Evolutionary conservation across 148 eudicot species (phyloP).

Genomic region (Vaccinium myrtillus): DNA sequence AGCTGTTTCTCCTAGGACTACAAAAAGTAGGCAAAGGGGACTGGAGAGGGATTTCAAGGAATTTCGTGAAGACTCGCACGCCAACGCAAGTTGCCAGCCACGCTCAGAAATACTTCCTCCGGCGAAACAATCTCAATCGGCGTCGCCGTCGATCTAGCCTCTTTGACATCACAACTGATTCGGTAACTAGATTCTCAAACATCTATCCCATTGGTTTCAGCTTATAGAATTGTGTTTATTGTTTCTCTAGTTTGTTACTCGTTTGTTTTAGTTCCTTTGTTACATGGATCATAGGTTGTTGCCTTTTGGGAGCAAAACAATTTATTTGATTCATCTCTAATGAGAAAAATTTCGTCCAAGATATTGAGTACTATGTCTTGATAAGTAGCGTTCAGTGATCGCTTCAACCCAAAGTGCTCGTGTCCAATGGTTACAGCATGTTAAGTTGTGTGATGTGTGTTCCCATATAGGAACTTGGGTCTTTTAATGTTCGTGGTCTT

Average conservation of each 20-base stretch:
- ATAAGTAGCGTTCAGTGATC: background rate
- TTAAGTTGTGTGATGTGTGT: background rate
- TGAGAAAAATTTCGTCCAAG: background rate
- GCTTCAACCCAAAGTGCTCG: background rate
- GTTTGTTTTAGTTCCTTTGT: background rate
- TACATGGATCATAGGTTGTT: background rate
- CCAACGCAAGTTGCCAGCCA: slow-evolving; percentile 82
- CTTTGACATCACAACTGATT: slow-evolving; percentile 68
- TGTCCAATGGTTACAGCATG: background rate
- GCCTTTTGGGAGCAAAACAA: background rate
- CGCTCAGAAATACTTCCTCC: slow-evolving; percentile 69
- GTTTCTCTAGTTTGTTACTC: background rate
- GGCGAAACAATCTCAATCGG: slow-evolving; percentile 55
- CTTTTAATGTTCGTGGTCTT: background rate
- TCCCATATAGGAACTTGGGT: background rate
- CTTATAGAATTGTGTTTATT: background rate
- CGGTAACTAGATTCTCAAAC: slow-evolving; percentile 33
- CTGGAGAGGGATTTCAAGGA: slow-evolving; percentile 73
- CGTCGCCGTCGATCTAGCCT: slow-evolving; percentile 75
- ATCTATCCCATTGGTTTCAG: background rate
- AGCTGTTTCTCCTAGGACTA: slow-evolving; percentile 59
- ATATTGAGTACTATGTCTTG: background rate
- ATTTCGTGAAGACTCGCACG: slow-evolving; percentile 65
- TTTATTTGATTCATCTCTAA: background rate
- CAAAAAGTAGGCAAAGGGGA: slow-evolving; percentile 67